Conservation (phyloP, 2,329 filamentous ascomycete species). For the Scedosporium dehoogii region DNA sequence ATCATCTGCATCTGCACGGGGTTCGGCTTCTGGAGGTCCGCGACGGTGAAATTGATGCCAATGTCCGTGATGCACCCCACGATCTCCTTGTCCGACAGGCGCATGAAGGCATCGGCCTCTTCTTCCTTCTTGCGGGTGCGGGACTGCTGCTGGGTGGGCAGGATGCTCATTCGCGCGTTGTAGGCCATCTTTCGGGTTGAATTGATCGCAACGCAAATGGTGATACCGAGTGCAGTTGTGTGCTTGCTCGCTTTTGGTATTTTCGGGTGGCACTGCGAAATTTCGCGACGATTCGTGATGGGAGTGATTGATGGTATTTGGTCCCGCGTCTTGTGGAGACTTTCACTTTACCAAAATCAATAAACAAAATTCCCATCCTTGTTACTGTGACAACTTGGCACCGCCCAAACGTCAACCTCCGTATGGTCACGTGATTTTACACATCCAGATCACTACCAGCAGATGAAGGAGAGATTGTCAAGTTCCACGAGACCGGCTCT, state of each 20-base stretch:
- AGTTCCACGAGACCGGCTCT: too few species aligned
- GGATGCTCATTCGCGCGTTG: constrained; percentile 51
- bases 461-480: too few species aligned
- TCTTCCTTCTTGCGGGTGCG: constrained; percentile 50
- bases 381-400: not conserved
- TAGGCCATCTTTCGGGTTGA: constrained; percentile 37
- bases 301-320: not conserved
- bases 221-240: not conserved
- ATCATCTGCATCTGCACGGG: constrained; percentile 93
- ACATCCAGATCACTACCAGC: too few species aligned
- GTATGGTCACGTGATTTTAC: not conserved
- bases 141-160: constrained; percentile 42
- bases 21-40: constrained; percentile 88
- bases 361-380: not conserved
- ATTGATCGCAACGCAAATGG: not conserved
- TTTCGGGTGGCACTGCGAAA: not conserved
- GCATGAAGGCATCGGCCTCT: constrained; percentile 49
- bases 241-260: not conserved
- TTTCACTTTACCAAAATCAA: not conserved
- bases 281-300: not conserved
- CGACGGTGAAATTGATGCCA: constrained; percentile 75
- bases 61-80: constrained; percentile 97
- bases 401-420: not conserved
- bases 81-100: constrained; percentile 64
- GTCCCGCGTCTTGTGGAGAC: not conserved